Base-by-base conservation (phyloP, 345 rosid genomes). In the Clausena lansium region DNA sequence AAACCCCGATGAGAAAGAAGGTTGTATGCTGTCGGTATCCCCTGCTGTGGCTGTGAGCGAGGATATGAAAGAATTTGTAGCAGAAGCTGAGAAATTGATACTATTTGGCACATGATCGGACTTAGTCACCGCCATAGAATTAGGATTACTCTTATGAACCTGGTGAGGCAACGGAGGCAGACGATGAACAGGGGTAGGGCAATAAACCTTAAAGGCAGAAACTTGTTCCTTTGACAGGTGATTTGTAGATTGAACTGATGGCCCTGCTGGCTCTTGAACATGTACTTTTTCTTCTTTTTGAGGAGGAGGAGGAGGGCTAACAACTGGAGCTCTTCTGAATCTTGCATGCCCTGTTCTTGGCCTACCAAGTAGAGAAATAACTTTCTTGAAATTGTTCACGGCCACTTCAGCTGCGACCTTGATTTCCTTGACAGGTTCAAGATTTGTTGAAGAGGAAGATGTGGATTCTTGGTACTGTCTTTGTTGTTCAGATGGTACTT, bases 331-430 rank as follows among this genome's bases (percentile, higher is more conserved):
- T 77, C 89, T 75, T 67, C 97, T 86, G 78, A 95, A 95, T 33
- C 99, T 91, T 47, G 99, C 98, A 73, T 93, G 99, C n/a, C 99
- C 98, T 5, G 91, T 90, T 84, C 94, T 88, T 7, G 86, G 89
- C 83, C 87, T 85, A 45, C 81, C 97, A 39, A 95, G 87, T 20
- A 95, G 70, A 68, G 93, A 91, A 45, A 93, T 92, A 19, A 95
- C 86, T 77, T 87, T 95, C 78, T 83, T 90, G 86, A 95, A 95
- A 63, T 85, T 90, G 79, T 85, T 85, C 9, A 95, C 98, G 14
- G 93, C 91, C 41, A 85, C 88, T 71, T 90, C 98, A 4, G 96
- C 86, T 24, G 89, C 93, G n/a, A 86, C 89, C 73, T 80, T 74
- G 75, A 92, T 87, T 77, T 88, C 90, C 47, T 75, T 82, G 28